Conservation (phyloP, 345 rosid species). For the Litchi chinensis region DNA sequence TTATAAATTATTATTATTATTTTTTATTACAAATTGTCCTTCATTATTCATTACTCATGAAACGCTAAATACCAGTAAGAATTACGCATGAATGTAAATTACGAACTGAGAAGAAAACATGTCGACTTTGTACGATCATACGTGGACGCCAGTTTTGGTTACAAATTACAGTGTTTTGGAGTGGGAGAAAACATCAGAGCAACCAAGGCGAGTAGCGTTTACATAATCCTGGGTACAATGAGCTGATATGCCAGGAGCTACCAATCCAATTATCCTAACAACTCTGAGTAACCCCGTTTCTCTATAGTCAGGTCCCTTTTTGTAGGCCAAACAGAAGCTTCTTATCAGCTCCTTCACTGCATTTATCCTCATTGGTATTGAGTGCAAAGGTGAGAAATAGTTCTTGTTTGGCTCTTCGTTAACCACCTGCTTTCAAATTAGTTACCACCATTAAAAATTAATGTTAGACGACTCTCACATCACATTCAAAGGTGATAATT, state of each 20-base stretch:
- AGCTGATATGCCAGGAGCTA: constrained; percentile 7
- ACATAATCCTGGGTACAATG: constrained; percentile 16
- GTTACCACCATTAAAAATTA: not conserved
- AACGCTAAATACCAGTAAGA: not conserved
- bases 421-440: constrained; percentile 38
- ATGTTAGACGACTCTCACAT: no score
- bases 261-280: constrained; percentile 7
- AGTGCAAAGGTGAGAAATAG: constrained; percentile 39
- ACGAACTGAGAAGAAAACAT: not conserved
- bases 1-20: no score
- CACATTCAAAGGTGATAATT: no score
- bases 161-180: not conserved
- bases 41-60: not conserved
- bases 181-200: not conserved
- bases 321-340: constrained; percentile 46
- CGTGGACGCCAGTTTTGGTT: not conserved
- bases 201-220: not conserved
- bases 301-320: constrained; percentile 12
- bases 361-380: constrained; percentile 34
- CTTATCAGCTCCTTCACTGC: constrained; percentile 52
- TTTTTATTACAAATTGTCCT: no score
- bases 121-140: not conserved
- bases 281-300: constrained; percentile 7
- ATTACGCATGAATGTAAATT: not conserved
- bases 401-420: constrained; percentile 55